Evolutionary conservation across 495 filamentous ascomycete genomes (phyloP), one percentile per base, ranked within the genome.

Genomic region (Daldinia loculata): DNA sequence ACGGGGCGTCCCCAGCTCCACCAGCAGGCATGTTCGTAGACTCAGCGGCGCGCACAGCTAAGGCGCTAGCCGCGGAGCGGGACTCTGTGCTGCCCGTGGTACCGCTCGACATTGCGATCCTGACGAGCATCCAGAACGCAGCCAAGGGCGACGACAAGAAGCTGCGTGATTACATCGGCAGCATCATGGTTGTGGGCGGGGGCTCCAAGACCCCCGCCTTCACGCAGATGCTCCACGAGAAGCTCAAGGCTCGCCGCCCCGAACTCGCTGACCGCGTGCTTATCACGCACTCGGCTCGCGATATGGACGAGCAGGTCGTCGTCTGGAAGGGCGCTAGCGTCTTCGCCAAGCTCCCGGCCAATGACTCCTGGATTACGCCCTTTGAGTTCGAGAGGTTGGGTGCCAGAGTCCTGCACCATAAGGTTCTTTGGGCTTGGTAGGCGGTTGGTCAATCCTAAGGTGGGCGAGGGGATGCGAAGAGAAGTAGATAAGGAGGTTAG

Each of bases 321-420:
- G 91, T 91, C 6, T 99, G 95, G 95, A 99, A 99, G 85, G 95
- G 95, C 2, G 96, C 92, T 3, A 97, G 94, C 74, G 92, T 99
- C 29, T 99, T 98, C 84, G 94, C 92, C n/a, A 95, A 97, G 81
- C 82, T 99, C 76, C 82, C 84, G 30, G 92, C 91, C 9, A 97
- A 98, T 79, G 96, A 99, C 80, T 93, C 90, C 78, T 98, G 95
- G 95, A 93, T 98, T 70, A 90, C 90, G 1, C 85, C 88, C 61
- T 82, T 90, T 62, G 95, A 98, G 81, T 98, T 96, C 80, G 93
- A 98, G 78, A 87, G 92, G 67, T 79, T 97, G 45, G 94, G 95
- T 39, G 86, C 86, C 38, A 87, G 95, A 70, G 80, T 93, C 48
- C 79, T 99, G 76, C 89, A 90, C 30, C 91, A 97, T 76, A 97